Percentiles rank a stretch among this genome's conserved stretches.
Conservation (phyloP, 129 eudicot genomes). For the Escallonia rubra region DNA sequence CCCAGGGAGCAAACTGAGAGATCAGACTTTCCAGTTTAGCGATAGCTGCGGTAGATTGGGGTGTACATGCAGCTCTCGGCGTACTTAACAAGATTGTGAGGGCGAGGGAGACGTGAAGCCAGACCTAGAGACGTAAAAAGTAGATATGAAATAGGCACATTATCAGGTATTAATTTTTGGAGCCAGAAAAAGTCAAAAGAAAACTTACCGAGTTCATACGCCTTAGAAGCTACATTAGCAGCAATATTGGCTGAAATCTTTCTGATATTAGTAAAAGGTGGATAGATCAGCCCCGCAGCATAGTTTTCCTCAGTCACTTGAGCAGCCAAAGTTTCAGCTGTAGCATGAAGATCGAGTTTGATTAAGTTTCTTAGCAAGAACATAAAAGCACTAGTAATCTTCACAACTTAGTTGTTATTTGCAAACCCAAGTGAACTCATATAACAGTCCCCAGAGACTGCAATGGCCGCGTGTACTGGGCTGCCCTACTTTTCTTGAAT, state of each 20-base stretch:
- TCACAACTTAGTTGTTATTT: too few relatives aligned
- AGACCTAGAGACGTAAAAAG: constrained; percentile 25
- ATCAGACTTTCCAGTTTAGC: constrained; percentile 9
- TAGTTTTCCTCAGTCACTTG: constrained; percentile 62
- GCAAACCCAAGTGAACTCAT: too few relatives aligned
- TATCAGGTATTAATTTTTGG: too few relatives aligned
- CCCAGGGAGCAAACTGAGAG: too few relatives aligned
- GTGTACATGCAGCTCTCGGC: constrained; percentile 95
- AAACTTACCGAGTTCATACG: constrained; percentile 73
- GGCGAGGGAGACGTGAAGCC: constrained; percentile 75
- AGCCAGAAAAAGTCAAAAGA: background rate
- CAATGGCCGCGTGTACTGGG: too few relatives aligned
- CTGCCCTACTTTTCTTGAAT: too few relatives aligned
- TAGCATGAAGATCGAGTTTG: background rate
- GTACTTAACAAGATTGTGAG: constrained; percentile 54
- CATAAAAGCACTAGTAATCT: too few relatives aligned
- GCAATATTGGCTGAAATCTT: constrained; percentile 82
- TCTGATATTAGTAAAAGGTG: constrained; percentile 63
- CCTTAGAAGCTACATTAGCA: constrained; percentile 70
- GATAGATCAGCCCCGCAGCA: constrained; percentile 73
- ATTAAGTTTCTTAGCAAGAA: background rate
- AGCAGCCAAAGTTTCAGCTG: constrained; percentile 88
- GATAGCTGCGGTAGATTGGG: constrained; percentile 67
- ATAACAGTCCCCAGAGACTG: too few relatives aligned
- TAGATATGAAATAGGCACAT: background rate